These are phyloP conservation scores for Naganishia cerealis DNA, from an alignment of 1,284 basidiomycete genomes.

Conservation along the genomic window DNA sequence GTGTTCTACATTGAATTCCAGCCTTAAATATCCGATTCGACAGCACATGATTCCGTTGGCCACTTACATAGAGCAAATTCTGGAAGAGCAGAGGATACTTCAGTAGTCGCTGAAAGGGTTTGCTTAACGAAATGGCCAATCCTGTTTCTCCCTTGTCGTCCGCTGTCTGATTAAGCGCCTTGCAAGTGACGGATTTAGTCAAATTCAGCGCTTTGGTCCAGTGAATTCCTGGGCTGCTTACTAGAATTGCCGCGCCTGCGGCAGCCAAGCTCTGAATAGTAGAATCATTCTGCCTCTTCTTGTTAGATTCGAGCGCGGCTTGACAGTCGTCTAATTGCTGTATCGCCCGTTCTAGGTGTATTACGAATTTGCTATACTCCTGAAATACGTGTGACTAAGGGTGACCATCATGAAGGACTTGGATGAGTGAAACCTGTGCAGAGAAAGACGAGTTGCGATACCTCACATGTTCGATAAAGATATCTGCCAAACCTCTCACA, in stretches of 20 bases:
- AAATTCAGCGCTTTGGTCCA: constrained; percentile 23
- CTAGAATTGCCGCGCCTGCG: not conserved
- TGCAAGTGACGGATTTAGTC: constrained; percentile 32
- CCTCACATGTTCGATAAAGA: constrained; percentile 87
- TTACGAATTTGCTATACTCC: constrained; percentile 85
- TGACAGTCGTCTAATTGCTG: constrained; percentile 71
- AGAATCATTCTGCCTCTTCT: constrained; percentile 69
- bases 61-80: constrained; percentile 76
- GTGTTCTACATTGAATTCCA: constrained; percentile 59
- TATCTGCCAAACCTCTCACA: constrained; percentile 83
- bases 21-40: not conserved
- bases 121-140: constrained; percentile 87
- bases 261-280: not conserved
- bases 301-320: constrained; percentile 75
- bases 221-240: constrained; percentile 14
- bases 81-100: constrained; percentile 97
- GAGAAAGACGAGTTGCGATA: constrained; percentile 15
- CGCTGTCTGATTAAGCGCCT: constrained; percentile 73
- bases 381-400: constrained; percentile 81
- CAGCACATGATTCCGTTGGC: not conserved
- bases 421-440: not conserved
- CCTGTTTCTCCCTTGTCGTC: constrained; percentile 86
- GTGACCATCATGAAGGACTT: constrained; percentile 13
- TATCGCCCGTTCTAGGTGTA: constrained; percentile 84
- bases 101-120: constrained; percentile 92